Conservation (phyloP, 2,329 filamentous ascomycete genomes). For the Malbranchea cinnamomea region DNA sequence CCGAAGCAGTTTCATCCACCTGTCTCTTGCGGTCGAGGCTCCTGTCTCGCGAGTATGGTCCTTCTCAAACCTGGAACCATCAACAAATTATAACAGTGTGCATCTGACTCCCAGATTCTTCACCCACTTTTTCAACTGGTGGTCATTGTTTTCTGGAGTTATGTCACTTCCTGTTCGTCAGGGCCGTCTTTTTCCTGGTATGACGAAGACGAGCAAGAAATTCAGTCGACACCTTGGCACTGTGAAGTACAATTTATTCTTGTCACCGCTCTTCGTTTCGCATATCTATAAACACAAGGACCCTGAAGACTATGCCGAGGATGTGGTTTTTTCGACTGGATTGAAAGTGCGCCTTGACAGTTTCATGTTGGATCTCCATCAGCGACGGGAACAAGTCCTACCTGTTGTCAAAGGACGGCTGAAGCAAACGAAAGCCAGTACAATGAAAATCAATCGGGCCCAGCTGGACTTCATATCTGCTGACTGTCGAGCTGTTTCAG, state of each 20-base stretch:
- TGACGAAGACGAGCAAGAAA: slow-evolving; percentile 96
- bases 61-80: slow-evolving; percentile 56
- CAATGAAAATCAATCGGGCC: slow-evolving; percentile 90
- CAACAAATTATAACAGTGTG: slow-evolving; percentile 88
- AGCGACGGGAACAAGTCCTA: slow-evolving; percentile 81
- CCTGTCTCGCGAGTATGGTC: slow-evolving; percentile 80
- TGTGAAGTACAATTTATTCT: slow-evolving; percentile 88
- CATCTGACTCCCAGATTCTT: slow-evolving; percentile 93
- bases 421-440: slow-evolving; percentile 66
- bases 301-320: slow-evolving; percentile 65
- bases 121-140: slow-evolving; percentile 96
- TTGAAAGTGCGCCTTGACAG: slow-evolving; percentile 90
- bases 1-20: slow-evolving; percentile 87
- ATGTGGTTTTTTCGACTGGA: slow-evolving; percentile 79
- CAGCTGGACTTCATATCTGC: slow-evolving; percentile 84
- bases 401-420: slow-evolving; percentile 63
- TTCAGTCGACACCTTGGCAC: slow-evolving; percentile 95
- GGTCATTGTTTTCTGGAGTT: slow-evolving; percentile 86
- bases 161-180: slow-evolving; percentile 92
- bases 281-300: slow-evolving; percentile 99
- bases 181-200: slow-evolving; percentile 75
- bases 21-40: slow-evolving; percentile 81
- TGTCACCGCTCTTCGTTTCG: slow-evolving; percentile 86
- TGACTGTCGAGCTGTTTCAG: slow-evolving; percentile 85
- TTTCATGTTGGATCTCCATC: slow-evolving; percentile 93